Percentiles rank a stretch among this genome's conserved stretches.
phyloP scores from a whole-genome alignment of 176 grass and related monocot species.

The Aechmea fasciata region DNA sequence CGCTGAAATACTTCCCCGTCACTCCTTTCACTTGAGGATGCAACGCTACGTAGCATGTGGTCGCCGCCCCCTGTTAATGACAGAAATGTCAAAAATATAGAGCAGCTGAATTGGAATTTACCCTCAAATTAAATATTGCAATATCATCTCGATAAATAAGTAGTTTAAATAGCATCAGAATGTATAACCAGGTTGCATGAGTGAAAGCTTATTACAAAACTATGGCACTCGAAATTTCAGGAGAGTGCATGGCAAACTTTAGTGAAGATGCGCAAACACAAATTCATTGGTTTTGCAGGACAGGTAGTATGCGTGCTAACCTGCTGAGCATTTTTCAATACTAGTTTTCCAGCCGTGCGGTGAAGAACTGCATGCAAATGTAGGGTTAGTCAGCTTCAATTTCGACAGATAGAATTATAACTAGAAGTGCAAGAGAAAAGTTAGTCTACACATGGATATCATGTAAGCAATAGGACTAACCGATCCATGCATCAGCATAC shows the following conservation, averaged over 20 bases:
- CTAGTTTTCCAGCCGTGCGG: conserved; percentile 61
- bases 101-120: not conserved
- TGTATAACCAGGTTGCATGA: not conserved
- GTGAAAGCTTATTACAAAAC: not conserved
- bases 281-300: no score
- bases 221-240: no score
- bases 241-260: no score
- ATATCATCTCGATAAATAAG: no score
- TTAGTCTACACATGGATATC: not conserved
- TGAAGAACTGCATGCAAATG: conserved; percentile 45
- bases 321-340: conserved; percentile 87
- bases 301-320: conserved; percentile 10
- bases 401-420: not conserved
- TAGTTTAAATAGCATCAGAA: no score
- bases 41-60: conserved; percentile 68
- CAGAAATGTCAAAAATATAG: conserved; percentile 10
- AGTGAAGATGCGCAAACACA: no score
- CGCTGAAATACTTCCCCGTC: conserved; percentile 51
- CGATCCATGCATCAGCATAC: no score
- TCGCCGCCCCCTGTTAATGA: conserved; percentile 63
- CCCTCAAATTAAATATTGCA: no score
- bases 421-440: not conserved
- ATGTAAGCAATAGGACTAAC: no score
- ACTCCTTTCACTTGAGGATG: conserved; percentile 56
- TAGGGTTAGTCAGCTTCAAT: conserved; percentile 3